phyloP scores from a whole-genome alignment of 768 basidiomycete genomes.

The Boletus rubropictus region DNA sequence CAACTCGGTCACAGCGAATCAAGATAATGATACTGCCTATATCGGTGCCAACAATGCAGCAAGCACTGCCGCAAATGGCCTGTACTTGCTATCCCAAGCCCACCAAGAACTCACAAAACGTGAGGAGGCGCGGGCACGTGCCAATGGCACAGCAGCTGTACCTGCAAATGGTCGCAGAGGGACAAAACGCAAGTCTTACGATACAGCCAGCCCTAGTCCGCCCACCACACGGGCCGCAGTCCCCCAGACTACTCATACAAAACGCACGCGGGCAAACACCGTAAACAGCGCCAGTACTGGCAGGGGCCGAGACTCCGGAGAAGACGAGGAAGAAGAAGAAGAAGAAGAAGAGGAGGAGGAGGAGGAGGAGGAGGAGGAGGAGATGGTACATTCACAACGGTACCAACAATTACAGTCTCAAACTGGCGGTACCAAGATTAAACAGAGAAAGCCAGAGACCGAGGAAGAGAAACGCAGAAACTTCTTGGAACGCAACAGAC shows the following conservation, averaged over 20 bases:
- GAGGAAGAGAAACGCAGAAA: slow-evolving; percentile 98
- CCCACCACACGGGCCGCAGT: slow-evolving; percentile 20
- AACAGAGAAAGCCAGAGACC: slow-evolving; percentile 79
- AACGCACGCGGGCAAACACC: slow-evolving; percentile 38
- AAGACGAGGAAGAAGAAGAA: slow-evolving; percentile 34
- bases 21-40: slow-evolving; percentile 31
- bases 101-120: slow-evolving; percentile 95
- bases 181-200: slow-evolving; percentile 66
- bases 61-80: slow-evolving; percentile 77
- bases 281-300: slow-evolving; percentile 26
- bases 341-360: slow-evolving; percentile 34
- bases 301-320: slow-evolving; percentile 34
- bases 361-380: slow-evolving; percentile 31
- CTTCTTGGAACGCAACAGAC: slow-evolving; percentile 94
- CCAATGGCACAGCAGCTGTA: slow-evolving; percentile 35
- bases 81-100: slow-evolving; percentile 90
- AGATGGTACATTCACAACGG: slow-evolving; percentile 5
- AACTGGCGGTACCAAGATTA: slow-evolving; percentile 13
- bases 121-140: slow-evolving; percentile 76
- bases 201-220: slow-evolving; percentile 36
- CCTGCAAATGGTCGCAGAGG: slow-evolving; percentile 40
- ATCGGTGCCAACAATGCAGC: slow-evolving; percentile 53
- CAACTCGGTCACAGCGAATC: slow-evolving; percentile 32
- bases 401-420: slow-evolving; percentile 17
- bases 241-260: slow-evolving; percentile 21